These are phyloP conservation scores for Ustulina deusta DNA, from an alignment of 2,329 filamentous ascomycete species.

Conservation along the genomic window DNA sequence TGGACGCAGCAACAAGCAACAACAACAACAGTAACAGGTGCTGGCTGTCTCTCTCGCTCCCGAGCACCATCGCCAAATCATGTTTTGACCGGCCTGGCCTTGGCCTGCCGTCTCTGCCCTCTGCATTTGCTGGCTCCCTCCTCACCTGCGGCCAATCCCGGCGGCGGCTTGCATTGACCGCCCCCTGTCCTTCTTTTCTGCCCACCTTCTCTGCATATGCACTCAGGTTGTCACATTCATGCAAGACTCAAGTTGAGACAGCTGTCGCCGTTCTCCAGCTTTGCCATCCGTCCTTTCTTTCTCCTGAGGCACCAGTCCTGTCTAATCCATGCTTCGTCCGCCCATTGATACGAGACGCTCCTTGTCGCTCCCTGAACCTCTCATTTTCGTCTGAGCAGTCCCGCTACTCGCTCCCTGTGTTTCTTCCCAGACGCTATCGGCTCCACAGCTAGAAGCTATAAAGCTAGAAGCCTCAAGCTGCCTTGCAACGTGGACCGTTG, in stretches of 20 bases:
- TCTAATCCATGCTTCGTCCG: slow-evolving; percentile 21
- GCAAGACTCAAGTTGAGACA: slow-evolving; percentile 29
- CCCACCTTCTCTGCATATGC: slow-evolving; percentile 39
- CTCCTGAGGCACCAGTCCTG: slow-evolving; percentile 22
- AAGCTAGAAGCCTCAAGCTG: slow-evolving; percentile 11
- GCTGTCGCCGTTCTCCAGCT: slow-evolving; percentile 28
- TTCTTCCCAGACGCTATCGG: too few relatives aligned
- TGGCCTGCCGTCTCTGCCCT: background rate
- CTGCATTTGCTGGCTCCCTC: slow-evolving; percentile 24
- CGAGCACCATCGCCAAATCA: slow-evolving; percentile 24
- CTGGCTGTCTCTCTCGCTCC: background rate
- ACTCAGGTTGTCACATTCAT: slow-evolving; percentile 35
- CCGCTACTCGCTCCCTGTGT: slow-evolving; percentile 11
- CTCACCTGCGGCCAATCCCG: slow-evolving; percentile 28
- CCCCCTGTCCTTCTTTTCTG: slow-evolving; percentile 35
- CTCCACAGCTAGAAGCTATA: background rate
- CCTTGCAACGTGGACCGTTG: slow-evolving; percentile 33
- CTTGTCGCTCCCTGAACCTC: slow-evolving; percentile 15
- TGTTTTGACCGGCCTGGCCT: slow-evolving; percentile 22
- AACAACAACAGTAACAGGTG: slow-evolving; percentile 7
- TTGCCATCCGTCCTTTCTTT: slow-evolving; percentile 23
- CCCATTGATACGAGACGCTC: slow-evolving; percentile 25
- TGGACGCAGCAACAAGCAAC: slow-evolving; percentile 16
- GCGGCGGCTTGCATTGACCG: slow-evolving; percentile 36
- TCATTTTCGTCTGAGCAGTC: slow-evolving; percentile 19